Conservation (phyloP, 306 rosid genomes). For the Hippophae rhamnoides region DNA sequence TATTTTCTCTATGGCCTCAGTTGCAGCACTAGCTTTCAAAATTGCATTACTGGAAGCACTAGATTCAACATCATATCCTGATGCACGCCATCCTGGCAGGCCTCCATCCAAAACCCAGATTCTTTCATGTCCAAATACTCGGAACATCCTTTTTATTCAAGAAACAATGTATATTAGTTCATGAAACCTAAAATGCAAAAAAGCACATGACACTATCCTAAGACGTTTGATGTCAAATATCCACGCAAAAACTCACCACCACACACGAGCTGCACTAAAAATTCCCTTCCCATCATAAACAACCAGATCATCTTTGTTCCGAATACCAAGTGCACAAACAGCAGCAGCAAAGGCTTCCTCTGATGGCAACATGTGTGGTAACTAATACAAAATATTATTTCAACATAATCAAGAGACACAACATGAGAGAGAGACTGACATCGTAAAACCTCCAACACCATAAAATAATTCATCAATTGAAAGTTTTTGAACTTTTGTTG, state of each 20-base stretch:
- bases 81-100: constrained; percentile 89
- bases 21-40: constrained; percentile 96
- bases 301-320: constrained; percentile 68
- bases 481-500: too few species aligned
- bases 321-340: constrained; percentile 83
- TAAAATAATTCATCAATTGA: too few species aligned
- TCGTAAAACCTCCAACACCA: too few species aligned
- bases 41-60: constrained; percentile 95
- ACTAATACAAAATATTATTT: constrained; percentile 36
- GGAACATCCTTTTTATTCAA: constrained; percentile 72
- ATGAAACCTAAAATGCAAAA: constrained; percentile 2
- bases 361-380: constrained; percentile 97
- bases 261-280: constrained; percentile 98
- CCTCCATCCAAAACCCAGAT: constrained; percentile 99
- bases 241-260: constrained; percentile 65
- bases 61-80: constrained; percentile 96
- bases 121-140: constrained; percentile 92
- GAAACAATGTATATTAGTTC: constrained; percentile 17
- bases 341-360: constrained; percentile 98
- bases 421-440: neutral
- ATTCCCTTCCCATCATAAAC: constrained; percentile 96
- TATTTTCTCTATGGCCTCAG: constrained; percentile 88
- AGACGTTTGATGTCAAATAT: constrained; percentile 6
- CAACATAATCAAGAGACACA: constrained; percentile 18
- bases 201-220: neutral